These are phyloP conservation scores for Nemania sp. DNA, from an alignment of 2,329 filamentous ascomycete genomes.

Conservation along the genomic window DNA sequence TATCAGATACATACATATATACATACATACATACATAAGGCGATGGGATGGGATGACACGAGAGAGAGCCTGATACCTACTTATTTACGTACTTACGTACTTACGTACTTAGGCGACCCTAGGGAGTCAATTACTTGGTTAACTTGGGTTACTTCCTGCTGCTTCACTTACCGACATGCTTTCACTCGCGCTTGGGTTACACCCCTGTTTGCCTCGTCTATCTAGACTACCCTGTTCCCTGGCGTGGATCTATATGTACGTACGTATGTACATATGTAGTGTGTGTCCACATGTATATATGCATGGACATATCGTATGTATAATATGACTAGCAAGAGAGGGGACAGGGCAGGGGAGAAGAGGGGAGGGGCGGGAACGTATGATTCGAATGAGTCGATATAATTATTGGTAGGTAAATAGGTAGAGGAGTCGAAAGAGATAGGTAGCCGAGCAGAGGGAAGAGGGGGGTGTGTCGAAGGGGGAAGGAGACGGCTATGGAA, in stretches of 20 bases:
- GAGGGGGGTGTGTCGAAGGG: not conserved
- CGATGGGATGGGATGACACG: too few relatives aligned
- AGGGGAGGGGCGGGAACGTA: slow-evolving; percentile 7
- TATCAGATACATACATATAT: too few relatives aligned
- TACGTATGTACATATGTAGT: not conserved
- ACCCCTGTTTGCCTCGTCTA: not conserved
- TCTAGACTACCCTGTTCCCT: slow-evolving; percentile 8
- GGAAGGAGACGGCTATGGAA: not conserved
- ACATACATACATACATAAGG: too few relatives aligned
- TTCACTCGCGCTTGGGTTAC: too few relatives aligned
- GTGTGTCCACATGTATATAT: too few relatives aligned
- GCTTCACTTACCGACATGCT: too few relatives aligned
- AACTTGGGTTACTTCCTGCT: too few relatives aligned
- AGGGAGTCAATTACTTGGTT: too few relatives aligned
- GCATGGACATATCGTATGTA: too few relatives aligned
- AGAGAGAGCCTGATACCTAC: too few relatives aligned
- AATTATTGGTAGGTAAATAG: not conserved
- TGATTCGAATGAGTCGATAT: slow-evolving; percentile 14
- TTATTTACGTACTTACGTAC: not conserved
- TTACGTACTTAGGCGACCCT: not conserved
- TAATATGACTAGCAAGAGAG: too few relatives aligned
- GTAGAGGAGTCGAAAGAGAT: not conserved
- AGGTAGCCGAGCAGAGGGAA: not conserved
- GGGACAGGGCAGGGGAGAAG: not conserved
- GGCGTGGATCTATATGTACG: not conserved